A percentile compares a stretch with the other conserved stretches of the same genome.
phyloP scores from a whole-genome alignment of 768 basidiomycete genomes.

The Galerina sulciceps region DNA sequence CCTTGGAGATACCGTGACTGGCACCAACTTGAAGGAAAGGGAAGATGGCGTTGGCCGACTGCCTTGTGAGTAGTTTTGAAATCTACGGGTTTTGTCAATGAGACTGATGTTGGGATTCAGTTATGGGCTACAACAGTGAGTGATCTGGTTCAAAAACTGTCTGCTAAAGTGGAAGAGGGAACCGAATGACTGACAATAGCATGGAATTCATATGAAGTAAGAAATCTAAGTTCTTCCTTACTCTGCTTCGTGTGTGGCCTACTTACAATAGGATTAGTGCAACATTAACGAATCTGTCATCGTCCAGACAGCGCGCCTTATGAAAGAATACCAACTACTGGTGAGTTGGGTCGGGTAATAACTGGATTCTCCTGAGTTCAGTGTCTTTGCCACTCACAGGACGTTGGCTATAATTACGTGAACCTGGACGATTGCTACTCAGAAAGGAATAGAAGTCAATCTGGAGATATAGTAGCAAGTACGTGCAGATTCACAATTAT shows the following conservation, averaged over 20 bases:
- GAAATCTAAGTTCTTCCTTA: conserved; percentile 15
- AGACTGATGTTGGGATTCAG: conserved; percentile 28
- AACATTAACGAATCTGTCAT: conserved; percentile 59
- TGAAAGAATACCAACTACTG: conserved; percentile 58
- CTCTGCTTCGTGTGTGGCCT: background rate
- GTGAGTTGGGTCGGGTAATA: conserved; percentile 29
- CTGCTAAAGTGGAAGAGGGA: background rate
- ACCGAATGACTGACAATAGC: conserved; percentile 33
- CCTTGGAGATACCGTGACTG: background rate
- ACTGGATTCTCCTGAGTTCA: too few relatives aligned
- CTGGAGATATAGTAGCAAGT: conserved; percentile 63
- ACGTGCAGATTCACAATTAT: conserved; percentile 10
- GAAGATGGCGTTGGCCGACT: conserved; percentile 13
- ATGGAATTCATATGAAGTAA: conserved; percentile 66
- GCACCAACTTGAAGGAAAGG: too few relatives aligned
- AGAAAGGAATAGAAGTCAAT: conserved; percentile 52
- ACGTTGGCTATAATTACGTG: conserved; percentile 60
- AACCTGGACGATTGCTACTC: conserved; percentile 73
- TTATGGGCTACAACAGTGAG: conserved; percentile 65
- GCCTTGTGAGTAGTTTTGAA: conserved; percentile 11
- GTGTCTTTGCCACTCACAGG: conserved; percentile 34
- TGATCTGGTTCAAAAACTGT: conserved; percentile 5
- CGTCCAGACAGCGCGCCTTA: conserved; percentile 49
- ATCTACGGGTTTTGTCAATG: too few relatives aligned
- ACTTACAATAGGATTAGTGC: conserved; percentile 42